A percentile compares a stretch with the other conserved stretches of the same genome.
Conservation (phyloP, 805 yeast genomes). For the Cyberlindnera suaveolens region DNA sequence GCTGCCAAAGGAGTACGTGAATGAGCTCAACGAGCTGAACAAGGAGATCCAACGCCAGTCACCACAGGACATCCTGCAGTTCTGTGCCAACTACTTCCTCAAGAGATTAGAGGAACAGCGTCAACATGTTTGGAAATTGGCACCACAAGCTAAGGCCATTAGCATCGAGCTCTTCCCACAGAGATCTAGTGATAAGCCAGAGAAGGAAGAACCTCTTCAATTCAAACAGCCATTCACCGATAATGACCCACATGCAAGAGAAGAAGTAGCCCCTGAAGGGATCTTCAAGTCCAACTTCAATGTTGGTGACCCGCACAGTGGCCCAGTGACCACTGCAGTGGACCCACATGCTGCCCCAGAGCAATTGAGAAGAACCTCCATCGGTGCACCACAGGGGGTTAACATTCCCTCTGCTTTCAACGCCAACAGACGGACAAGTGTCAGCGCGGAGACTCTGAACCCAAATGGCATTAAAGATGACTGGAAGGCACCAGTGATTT, state of each 20-base stretch:
- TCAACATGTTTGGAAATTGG: constrained; percentile 43
- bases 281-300: constrained; percentile 21
- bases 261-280: constrained; percentile 14
- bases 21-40: constrained; percentile 60
- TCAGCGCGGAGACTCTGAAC: constrained; percentile 81
- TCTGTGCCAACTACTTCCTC: constrained; percentile 69
- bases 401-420: constrained; percentile 56
- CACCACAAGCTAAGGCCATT: constrained; percentile 40
- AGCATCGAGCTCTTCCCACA: constrained; percentile 43
- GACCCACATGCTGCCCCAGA: constrained; percentile 16
- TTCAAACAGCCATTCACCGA: constrained; percentile 46
- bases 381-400: constrained; percentile 14
- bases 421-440: constrained; percentile 83
- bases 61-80: constrained; percentile 67
- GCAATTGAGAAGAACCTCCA: constrained; percentile 11
- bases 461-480: constrained; percentile 61
- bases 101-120: constrained; percentile 56
- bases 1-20: constrained; percentile 32
- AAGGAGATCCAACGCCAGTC: constrained; percentile 46
- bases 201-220: constrained; percentile 8
- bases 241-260: constrained; percentile 54
- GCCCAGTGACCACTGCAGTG: constrained; percentile 12
- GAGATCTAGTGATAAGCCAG: constrained; percentile 15
- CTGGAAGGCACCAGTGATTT: constrained; percentile 69
- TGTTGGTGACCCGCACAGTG: constrained; percentile 18